phyloP scores from a whole-genome alignment of 2,329 filamentous ascomycete species.

The Periconia sp. region DNA sequence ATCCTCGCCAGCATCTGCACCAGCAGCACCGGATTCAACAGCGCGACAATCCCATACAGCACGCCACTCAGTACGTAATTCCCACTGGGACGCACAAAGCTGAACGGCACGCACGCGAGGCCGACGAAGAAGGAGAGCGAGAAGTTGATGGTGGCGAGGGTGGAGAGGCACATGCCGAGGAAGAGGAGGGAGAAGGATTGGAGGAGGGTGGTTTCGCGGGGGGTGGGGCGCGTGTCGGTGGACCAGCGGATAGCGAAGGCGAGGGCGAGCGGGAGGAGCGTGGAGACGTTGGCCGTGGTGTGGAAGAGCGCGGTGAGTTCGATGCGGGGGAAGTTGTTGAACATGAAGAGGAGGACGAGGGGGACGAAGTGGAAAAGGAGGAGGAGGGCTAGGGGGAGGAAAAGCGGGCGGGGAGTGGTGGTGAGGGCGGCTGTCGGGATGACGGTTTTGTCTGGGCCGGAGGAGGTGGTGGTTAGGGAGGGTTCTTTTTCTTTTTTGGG shows the following conservation, averaged over 20 bases:
- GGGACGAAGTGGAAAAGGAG: constrained; percentile 74
- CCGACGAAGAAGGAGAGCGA: constrained; percentile 84
- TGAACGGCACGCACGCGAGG: constrained; percentile 73
- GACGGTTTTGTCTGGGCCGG: constrained; percentile 13
- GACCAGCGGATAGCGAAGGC: constrained; percentile 26
- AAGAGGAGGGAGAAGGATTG: constrained; percentile 92
- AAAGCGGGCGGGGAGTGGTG: constrained; percentile 64
- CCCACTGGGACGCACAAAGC: constrained; percentile 61
- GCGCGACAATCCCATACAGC: constrained; percentile 22
- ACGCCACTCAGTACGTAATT: constrained; percentile 10
- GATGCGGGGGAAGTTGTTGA: constrained; percentile 70
- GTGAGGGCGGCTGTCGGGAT: constrained; percentile 41
- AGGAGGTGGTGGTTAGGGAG: constrained; percentile 36
- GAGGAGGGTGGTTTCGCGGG: constrained; percentile 74
- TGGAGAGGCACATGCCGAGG: constrained; percentile 86
- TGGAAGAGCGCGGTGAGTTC: constrained; percentile 28
- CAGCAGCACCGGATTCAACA: constrained; percentile 38
- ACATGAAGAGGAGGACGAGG: constrained; percentile 79
- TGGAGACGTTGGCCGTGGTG: constrained; percentile 35
- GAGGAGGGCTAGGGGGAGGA: constrained; percentile 74
- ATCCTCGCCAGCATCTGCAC: constrained; percentile 27
- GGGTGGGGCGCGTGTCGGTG: constrained; percentile 48
- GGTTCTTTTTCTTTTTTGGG: constrained; percentile 41
- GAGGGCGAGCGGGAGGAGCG: constrained; percentile 34
- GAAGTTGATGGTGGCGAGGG: constrained; percentile 95